A percentile compares a stretch with the other conserved stretches of the same genome.
Evolutionary conservation across 2,329 filamentous ascomycete genomes (phyloP).

Genomic region (Sordariomycetes sp.): DNA sequence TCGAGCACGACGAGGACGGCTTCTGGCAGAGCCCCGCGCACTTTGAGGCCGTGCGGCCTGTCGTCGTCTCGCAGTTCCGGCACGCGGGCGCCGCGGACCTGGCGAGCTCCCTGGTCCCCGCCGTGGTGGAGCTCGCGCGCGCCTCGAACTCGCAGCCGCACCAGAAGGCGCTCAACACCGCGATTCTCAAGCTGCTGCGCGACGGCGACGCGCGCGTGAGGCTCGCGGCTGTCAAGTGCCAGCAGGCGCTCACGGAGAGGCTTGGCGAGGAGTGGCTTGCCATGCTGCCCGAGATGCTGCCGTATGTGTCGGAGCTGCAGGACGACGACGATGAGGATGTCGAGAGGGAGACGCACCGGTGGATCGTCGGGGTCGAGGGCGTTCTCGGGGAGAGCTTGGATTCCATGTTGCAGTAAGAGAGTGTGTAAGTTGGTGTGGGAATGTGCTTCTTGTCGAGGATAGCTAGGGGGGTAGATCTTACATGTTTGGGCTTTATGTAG

Average conservation of each 20-base stretch:
- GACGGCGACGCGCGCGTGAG: conserved; percentile 59
- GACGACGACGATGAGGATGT: conserved; percentile 94
- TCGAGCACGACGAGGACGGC: conserved; percentile 82
- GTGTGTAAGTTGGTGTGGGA: neutral
- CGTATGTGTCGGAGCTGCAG: conserved; percentile 87
- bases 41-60: conserved; percentile 58
- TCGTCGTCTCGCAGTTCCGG: conserved; percentile 55
- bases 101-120: conserved; percentile 48
- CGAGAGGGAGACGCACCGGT: conserved; percentile 75
- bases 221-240: conserved; percentile 67
- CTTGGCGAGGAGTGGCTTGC: conserved; percentile 90
- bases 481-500: too few species aligned
- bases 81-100: conserved; percentile 30
- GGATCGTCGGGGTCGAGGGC: conserved; percentile 83
- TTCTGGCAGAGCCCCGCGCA: conserved; percentile 93
- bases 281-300: conserved; percentile 87
- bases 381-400: conserved; percentile 85
- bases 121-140: conserved; percentile 66
- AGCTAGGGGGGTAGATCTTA: too few species aligned
- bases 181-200: conserved; percentile 66
- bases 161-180: conserved; percentile 75
- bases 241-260: conserved; percentile 66
- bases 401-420: conserved; percentile 71
- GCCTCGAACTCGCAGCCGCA: conserved; percentile 78
- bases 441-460: neutral